phyloP scores from a whole-genome alignment of 2,329 filamentous ascomycete species.

The Alternaria gaisen region DNA sequence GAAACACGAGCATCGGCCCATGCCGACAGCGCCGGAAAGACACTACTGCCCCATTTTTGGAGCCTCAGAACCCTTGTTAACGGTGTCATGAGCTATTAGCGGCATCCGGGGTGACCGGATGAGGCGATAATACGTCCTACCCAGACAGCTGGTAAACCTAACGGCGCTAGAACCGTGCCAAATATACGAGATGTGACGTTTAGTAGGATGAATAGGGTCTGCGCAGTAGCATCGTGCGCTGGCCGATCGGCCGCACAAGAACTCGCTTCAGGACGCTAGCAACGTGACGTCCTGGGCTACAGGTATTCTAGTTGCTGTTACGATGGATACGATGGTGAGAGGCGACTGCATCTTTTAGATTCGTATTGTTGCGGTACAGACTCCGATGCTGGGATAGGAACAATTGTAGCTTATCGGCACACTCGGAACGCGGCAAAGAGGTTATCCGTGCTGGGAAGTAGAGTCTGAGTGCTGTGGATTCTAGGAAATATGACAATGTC shows the following conservation, averaged over 20 bases:
- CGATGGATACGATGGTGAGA: not conserved
- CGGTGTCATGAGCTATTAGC: not conserved
- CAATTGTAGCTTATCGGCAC: not conserved
- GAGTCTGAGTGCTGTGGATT: not conserved
- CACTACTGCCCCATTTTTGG: constrained; percentile 4
- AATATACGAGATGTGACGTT: constrained; percentile 17
- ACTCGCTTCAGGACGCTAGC: not conserved
- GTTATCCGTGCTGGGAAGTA: not conserved
- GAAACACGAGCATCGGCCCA: constrained; percentile 4
- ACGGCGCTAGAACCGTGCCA: not conserved
- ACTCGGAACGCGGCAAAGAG: not conserved
- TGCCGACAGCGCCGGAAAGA: not conserved
- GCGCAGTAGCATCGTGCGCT: constrained; percentile 8
- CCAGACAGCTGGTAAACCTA: not conserved
- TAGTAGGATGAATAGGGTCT: not conserved
- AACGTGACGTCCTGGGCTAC: not conserved
- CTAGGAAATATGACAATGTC: not conserved
- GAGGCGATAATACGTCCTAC: not conserved
- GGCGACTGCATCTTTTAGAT: not conserved
- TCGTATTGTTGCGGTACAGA: not conserved
- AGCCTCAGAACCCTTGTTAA: not conserved
- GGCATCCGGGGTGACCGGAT: not conserved
- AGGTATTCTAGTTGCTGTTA: not conserved
- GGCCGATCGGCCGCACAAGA: not conserved
- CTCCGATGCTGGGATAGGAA: not conserved